These are phyloP conservation scores for Cucurbita pepo DNA, from an alignment of 306 rosid species.

Conservation along the genomic window DNA sequence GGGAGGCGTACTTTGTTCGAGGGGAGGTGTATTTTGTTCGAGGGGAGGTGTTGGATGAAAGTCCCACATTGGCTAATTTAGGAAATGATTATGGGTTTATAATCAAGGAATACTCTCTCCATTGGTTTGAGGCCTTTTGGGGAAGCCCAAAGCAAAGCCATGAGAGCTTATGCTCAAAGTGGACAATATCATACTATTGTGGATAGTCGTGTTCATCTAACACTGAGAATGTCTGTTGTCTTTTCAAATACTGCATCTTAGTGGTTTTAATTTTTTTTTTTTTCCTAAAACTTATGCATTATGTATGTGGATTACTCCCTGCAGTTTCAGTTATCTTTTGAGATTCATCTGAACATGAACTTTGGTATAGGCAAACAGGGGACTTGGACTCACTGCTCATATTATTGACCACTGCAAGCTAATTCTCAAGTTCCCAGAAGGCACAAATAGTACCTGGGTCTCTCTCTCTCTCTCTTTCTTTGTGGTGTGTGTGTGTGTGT, in stretches of 20 bases:
- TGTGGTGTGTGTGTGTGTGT: not conserved
- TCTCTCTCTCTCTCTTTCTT: constrained; percentile 11
- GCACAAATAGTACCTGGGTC: constrained; percentile 97
- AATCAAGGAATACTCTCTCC: too few relatives aligned
- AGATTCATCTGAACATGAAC: constrained; percentile 4
- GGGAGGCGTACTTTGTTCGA: too few relatives aligned
- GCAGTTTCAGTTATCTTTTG: not conserved
- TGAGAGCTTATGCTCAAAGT: too few relatives aligned
- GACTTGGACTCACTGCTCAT: constrained; percentile 89
- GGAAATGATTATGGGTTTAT: too few relatives aligned
- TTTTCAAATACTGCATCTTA: not conserved
- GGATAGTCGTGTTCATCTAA: too few relatives aligned
- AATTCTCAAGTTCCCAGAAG: constrained; percentile 66
- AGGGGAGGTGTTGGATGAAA: too few relatives aligned
- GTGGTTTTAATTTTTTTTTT: not conserved
- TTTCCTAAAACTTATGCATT: not conserved
- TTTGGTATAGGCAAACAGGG: constrained; percentile 66
- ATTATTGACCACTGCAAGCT: constrained; percentile 66
- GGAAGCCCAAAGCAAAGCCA: too few relatives aligned
- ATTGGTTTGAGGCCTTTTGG: too few relatives aligned
- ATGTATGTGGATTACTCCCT: not conserved
- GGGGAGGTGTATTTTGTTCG: too few relatives aligned
- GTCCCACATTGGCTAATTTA: too few relatives aligned
- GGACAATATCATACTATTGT: too few relatives aligned
- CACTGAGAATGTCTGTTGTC: not conserved